Percentiles rank a stretch among this genome's conserved stretches.
phyloP scores from a whole-genome alignment of 148 eudicot genomes.

The Rhododendron simsii region DNA sequence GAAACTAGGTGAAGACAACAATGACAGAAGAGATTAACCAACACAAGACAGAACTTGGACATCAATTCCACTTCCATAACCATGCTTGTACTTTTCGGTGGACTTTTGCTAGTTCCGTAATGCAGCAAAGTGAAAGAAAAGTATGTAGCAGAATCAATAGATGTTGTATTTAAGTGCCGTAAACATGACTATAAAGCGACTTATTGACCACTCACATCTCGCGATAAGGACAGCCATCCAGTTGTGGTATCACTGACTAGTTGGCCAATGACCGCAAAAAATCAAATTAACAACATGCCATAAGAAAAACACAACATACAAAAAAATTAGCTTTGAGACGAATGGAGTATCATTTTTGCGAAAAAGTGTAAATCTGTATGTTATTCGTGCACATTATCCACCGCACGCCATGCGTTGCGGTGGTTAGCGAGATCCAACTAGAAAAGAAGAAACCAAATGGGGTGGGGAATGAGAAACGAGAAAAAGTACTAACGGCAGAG shows the following conservation, averaged over 20 bases:
- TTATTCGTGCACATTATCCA: too few species aligned
- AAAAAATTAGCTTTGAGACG: too few species aligned
- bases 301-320: neutral
- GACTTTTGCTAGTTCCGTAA: neutral
- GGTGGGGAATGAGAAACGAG: neutral
- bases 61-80: neutral
- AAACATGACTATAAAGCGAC: slow-evolving; percentile 27
- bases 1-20: neutral
- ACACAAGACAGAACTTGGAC: neutral
- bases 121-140: neutral
- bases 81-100: neutral
- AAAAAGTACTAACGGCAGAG: slow-evolving; percentile 54
- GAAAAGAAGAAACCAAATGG: neutral
- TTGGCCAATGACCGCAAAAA: slow-evolving; percentile 18
- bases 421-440: neutral
- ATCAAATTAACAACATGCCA: slow-evolving; percentile 13
- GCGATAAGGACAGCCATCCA: slow-evolving; percentile 18
- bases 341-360: too few species aligned
- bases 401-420: too few species aligned
- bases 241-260: slow-evolving; percentile 44
- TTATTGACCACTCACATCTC: slow-evolving; percentile 51
- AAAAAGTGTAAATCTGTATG: too few species aligned
- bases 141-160: neutral
- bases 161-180: neutral
- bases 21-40: neutral